These are phyloP conservation scores for Withania somnifera DNA, from an alignment of 305 asterid genomes.

Conservation along the genomic window DNA sequence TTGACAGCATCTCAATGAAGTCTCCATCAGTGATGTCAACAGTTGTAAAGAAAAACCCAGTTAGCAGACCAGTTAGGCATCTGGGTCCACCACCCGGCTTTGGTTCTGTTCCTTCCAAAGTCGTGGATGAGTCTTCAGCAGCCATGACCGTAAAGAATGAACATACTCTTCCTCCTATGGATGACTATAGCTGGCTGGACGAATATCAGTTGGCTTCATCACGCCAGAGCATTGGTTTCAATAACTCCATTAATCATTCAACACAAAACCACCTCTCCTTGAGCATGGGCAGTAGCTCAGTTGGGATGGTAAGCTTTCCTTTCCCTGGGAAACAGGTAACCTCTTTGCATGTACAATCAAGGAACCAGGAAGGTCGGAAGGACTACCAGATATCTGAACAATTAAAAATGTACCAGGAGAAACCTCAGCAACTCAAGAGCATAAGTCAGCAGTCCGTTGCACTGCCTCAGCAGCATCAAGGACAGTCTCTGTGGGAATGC, in stretches of 20 bases:
- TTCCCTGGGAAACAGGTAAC: constrained; percentile 77
- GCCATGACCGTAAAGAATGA: constrained; percentile 35
- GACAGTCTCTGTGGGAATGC: constrained; percentile 73
- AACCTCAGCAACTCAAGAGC: constrained; percentile 46
- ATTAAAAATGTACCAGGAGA: constrained; percentile 45
- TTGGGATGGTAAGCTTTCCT: constrained; percentile 46
- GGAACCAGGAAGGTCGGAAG: constrained; percentile 45
- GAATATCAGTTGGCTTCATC: constrained; percentile 56
- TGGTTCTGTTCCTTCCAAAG: constrained; percentile 66
- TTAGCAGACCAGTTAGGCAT: constrained; percentile 76
- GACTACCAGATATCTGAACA: constrained; percentile 43
- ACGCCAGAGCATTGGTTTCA: constrained; percentile 40
- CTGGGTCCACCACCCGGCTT: constrained; percentile 97
- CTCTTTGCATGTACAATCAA: constrained; percentile 32
- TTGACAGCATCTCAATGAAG: constrained; percentile 27
- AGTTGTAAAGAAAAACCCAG: constrained; percentile 70
- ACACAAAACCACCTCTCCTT: constrained; percentile 27
- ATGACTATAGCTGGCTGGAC: constrained; percentile 85
- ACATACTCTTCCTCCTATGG: constrained; percentile 32
- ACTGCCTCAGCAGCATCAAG: constrained; percentile 63
- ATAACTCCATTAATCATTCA: constrained; percentile 31
- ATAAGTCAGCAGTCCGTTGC: constrained; percentile 46
- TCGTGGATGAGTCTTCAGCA: constrained; percentile 38
- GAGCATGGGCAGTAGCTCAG: constrained; percentile 34
- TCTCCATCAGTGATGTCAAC: constrained; percentile 37